Percentiles rank a stretch among this genome's conserved stretches.
phyloP scores from a whole-genome alignment of 108 stramenopile genomes.

The Cyclotella atomus region DNA sequence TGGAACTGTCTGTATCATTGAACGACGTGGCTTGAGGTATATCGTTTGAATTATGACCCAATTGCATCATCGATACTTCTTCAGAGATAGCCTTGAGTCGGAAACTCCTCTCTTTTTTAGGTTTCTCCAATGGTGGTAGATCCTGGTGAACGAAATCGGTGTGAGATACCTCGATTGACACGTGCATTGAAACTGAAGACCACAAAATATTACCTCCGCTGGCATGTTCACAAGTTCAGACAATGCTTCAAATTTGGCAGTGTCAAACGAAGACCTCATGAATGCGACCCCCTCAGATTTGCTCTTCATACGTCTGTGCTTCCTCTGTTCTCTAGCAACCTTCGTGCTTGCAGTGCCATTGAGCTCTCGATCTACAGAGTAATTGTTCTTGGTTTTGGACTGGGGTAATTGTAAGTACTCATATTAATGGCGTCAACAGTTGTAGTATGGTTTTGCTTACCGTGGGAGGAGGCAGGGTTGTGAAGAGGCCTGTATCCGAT shows the following conservation, averaged over 20 bases:
- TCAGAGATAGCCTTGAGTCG: neutral
- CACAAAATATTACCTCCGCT: slow-evolving; percentile 10
- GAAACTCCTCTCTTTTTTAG: neutral
- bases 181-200: neutral
- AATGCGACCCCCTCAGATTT: slow-evolving; percentile 26
- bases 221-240: slow-evolving; percentile 20
- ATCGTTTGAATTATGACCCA: neutral
- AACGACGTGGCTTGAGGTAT: neutral
- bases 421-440: no score
- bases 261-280: slow-evolving; percentile 24
- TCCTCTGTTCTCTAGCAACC: neutral
- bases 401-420: no score
- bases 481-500: no score
- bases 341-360: neutral
- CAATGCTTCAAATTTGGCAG: slow-evolving; percentile 2
- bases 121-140: neutral
- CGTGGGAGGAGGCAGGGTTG: no score
- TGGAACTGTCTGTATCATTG: neutral
- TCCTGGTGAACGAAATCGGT: neutral
- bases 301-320: slow-evolving; percentile 22
- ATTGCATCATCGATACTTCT: neutral
- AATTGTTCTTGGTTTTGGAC: no score
- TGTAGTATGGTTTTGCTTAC: no score
- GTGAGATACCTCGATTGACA: neutral
- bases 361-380: no score